Conservation (phyloP, 1,139 yeast species). For the Zhuliangozyma parablackwelliae region DNA sequence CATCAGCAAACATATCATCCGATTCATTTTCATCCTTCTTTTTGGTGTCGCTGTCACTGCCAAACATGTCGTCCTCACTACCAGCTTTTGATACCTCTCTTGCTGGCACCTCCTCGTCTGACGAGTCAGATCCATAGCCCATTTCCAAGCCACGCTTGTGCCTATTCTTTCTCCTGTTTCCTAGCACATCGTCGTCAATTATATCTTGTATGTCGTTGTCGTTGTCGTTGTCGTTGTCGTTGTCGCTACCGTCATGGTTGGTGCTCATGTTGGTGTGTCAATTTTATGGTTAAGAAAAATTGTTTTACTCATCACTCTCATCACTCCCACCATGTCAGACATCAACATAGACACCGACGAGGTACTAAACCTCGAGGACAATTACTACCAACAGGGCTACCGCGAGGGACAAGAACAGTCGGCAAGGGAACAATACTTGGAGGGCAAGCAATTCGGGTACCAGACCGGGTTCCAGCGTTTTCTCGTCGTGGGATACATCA, state of each 20-base stretch:
- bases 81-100: constrained; percentile 9
- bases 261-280: background rate
- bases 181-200: constrained; percentile 20
- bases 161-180: constrained; percentile 19
- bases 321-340: constrained; percentile 5
- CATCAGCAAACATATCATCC: constrained; percentile 6
- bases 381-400: constrained; percentile 60
- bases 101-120: constrained; percentile 12
- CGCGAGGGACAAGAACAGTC: constrained; percentile 50
- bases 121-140: constrained; percentile 35
- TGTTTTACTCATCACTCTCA: background rate
- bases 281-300: background rate
- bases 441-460: constrained; percentile 75
- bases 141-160: constrained; percentile 18
- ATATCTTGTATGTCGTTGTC: constrained; percentile 9
- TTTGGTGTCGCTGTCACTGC: constrained; percentile 17
- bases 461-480: constrained; percentile 77
- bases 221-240: background rate
- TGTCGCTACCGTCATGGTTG: background rate
- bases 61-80: constrained; percentile 33
- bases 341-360: constrained; percentile 39
- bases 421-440: constrained; percentile 41
- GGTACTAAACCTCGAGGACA: constrained; percentile 49
- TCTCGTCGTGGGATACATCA: constrained; percentile 58
- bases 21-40: constrained; percentile 7